Conservation (phyloP, 257 asterid species). For the Solanum neorickii region DNA sequence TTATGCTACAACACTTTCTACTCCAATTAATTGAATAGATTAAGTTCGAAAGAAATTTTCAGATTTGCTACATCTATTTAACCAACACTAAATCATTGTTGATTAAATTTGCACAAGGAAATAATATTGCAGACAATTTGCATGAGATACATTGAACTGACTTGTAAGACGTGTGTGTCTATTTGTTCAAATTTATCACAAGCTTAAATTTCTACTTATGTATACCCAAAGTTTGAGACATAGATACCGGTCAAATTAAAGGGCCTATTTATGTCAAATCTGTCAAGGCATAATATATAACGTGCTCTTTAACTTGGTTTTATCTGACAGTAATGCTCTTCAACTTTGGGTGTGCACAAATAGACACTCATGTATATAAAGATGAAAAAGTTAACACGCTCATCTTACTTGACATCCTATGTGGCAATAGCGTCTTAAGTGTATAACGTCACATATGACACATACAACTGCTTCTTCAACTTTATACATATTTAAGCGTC, state of each 20-base stretch:
- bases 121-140: not conserved
- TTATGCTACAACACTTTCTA: not conserved
- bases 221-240: not conserved
- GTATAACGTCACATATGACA: not conserved
- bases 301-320: not conserved
- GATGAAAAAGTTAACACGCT: not conserved
- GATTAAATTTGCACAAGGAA: not conserved
- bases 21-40: not conserved
- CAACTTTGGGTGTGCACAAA: no score
- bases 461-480: fast-evolving
- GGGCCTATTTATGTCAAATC: not conserved
- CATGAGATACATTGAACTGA: not conserved
- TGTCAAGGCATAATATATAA: not conserved
- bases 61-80: not conserved
- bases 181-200: not conserved
- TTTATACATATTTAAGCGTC: not conserved
- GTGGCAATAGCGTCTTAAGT: not conserved
- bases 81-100: not conserved
- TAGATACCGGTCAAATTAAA: not conserved
- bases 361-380: no score
- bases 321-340: not conserved
- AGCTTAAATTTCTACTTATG: not conserved
- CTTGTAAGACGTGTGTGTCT: not conserved
- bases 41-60: not conserved
- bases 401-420: not conserved